Base-by-base conservation (phyloP, 352 stramenopile species). In the Aphanomyces stellatus region DNA sequence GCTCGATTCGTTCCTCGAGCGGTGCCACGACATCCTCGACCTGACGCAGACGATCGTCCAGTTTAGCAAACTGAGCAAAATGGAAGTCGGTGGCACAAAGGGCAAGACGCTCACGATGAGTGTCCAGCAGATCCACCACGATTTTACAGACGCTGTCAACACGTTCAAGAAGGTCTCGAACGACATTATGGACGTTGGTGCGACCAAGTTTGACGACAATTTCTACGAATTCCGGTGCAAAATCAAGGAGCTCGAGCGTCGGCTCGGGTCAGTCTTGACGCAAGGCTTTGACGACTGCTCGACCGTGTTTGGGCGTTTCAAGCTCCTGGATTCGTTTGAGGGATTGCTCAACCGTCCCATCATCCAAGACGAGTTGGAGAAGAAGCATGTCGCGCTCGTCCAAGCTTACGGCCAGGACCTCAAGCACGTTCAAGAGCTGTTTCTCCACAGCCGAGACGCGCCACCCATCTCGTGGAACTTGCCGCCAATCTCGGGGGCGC, bases 181-280 rank as follows among this genome's bases (percentile, higher is more conserved):
- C 53, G 96, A 99, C 73, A 98, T 99, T 40, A 98, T 99, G 94
- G 94, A 99, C 70, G 96, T 99, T 24, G 89, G 87, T 22, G 95
- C 90, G 19, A 97, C 91, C 43, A 90, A 98, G 73, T 99, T 99
- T 53, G 96, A 99, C 70, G 92, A 98, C 72, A 96, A 99, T 69
- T 99, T 98, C 62, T 98, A 98, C 71, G 88, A 96, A 51, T 98
- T 99, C 59, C 88, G 93, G 34, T 97, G 94, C 76, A 96, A 95
- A 69, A 98, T 99, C 69, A 99, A 99, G 72, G 96, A 99, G 73
- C 85, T 99, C 28, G 96, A 99, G 77, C 89, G 96, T 7, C 88
- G 96, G 13, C 82, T 99, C 4, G 96, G 91, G n/a, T 96, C 95
- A 4, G 91, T 99, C 15, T 82, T 99, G 34, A 97, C 90, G 1